Base-by-base conservation (phyloP, 2,329 filamentous ascomycete genomes). In the Sporothrix inflata region DNA sequence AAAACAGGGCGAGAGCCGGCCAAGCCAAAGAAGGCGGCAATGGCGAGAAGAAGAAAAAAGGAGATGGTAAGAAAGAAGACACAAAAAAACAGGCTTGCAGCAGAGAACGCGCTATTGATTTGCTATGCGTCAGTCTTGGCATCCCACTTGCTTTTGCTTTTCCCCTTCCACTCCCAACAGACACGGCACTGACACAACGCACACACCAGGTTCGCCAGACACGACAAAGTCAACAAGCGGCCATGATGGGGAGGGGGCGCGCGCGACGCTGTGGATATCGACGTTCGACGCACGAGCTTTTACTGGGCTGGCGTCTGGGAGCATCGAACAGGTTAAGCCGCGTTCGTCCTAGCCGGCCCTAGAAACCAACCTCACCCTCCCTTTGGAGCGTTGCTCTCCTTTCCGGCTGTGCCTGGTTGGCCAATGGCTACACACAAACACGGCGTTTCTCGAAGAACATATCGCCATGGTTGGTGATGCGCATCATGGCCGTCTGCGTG, bases 71-170 rank as follows among this genome's bases (percentile, higher is more conserved):
- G 11, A 51, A 12, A 12, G 19, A 21, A 34, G 16, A 1, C 34
- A 34, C 5, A 21, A 51, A 53, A 53, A 51, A 21, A 19, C 47
- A 40, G 47, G 65, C 45, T 53, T 53, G 47, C 27, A 53, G 27
- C 27, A 38, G 47, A 7, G 27, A n/a, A n/a, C 30, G 49, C 65
- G 30, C 47, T 51, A 53, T 40, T 53, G 65, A 53, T 68, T 53
- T 51, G 65, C 47, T 68, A 12, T 53, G 45, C 30, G 47, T 53
- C 65, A 40, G 65, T 53, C 47, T 42, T 69, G 66, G 66, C 66
- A 55, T 51, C 45, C 42, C 65, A 67, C 45, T 4, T 4, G 45
- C 45, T 9, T 19, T 21, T 19, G 4, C 19, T 21, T 51, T 34
- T 49, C 2, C 16, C 11, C 14, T 66, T 49, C 42, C 63, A 49